These are phyloP conservation scores for Phytophthora aleatoria DNA, from an alignment of 352 stramenopile genomes.

Conservation along the genomic window DNA sequence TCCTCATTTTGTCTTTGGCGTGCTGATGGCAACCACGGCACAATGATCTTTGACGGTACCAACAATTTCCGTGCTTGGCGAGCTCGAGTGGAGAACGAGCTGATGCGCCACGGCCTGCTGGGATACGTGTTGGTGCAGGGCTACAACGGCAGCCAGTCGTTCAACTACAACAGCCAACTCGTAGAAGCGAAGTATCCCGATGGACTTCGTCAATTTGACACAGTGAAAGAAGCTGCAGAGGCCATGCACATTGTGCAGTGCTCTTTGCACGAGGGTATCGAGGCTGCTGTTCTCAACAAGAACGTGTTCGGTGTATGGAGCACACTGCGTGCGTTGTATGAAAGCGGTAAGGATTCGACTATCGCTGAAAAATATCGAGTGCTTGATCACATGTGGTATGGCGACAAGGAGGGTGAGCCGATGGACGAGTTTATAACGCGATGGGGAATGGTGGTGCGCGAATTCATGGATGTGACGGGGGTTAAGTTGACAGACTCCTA, in stretches of 20 bases:
- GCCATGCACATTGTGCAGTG: constrained; percentile 2
- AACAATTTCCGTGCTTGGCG: neutral
- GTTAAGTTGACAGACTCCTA: constrained; percentile 21
- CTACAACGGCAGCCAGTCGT: constrained; percentile 18
- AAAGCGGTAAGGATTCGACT: neutral
- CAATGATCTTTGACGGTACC: neutral
- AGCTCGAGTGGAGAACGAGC: neutral
- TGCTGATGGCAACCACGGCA: neutral
- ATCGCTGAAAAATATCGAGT: constrained; percentile 33
- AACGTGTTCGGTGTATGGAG: constrained; percentile 38
- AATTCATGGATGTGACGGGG: constrained; percentile 27
- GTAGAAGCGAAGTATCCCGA: neutral
- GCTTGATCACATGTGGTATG: constrained; percentile 25
- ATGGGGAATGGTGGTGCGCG: constrained; percentile 25
- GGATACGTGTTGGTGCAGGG: constrained; percentile 9
- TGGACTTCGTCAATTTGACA: neutral
- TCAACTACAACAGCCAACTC: constrained; percentile 4
- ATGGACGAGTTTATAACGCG: constrained; percentile 20
- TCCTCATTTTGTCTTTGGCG: neutral
- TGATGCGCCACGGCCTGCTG: neutral
- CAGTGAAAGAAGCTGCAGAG: neutral
- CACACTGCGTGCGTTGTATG: constrained; percentile 26
- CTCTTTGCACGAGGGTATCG: constrained; percentile 21
- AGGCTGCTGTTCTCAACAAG: constrained; percentile 30
- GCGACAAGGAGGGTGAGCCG: constrained; percentile 27